phyloP scores from a whole-genome alignment of 805 yeast genomes.

The Wickerhamiella musiphila region DNA sequence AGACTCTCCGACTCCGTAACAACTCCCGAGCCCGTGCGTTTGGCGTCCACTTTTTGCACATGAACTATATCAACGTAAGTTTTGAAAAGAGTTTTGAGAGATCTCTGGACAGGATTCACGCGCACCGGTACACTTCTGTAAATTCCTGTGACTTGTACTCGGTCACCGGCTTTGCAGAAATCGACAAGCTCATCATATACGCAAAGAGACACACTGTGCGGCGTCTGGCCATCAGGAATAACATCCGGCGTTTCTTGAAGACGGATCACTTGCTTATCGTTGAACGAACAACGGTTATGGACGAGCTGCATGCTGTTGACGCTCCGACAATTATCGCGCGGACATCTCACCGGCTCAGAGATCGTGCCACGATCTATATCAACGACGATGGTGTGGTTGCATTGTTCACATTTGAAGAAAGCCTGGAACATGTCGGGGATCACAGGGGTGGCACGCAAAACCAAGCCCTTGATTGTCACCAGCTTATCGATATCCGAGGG shows the following conservation, averaged over 20 bases:
- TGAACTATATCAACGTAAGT: slow-evolving; percentile 92
- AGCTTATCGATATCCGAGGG: slow-evolving; percentile 90
- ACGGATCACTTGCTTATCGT: slow-evolving; percentile 87
- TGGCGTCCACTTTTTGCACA: slow-evolving; percentile 67
- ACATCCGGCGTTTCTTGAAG: slow-evolving; percentile 91
- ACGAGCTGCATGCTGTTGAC: slow-evolving; percentile 75
- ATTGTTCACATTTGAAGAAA: slow-evolving; percentile 84
- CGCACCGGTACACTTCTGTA: slow-evolving; percentile 87
- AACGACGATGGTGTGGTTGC: slow-evolving; percentile 81
- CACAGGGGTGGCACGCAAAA: slow-evolving; percentile 71
- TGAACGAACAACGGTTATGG: slow-evolving; percentile 84
- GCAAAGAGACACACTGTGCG: slow-evolving; percentile 85
- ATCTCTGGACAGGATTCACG: slow-evolving; percentile 68
- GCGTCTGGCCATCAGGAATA: slow-evolving; percentile 97
- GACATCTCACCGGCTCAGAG: slow-evolving; percentile 84
- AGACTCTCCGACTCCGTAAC: slow-evolving; percentile 32
- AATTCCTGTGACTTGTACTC: slow-evolving; percentile 88
- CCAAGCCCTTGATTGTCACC: slow-evolving; percentile 80
- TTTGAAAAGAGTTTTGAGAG: slow-evolving; percentile 69
- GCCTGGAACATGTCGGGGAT: slow-evolving; percentile 98
- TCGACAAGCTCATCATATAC: slow-evolving; percentile 94
- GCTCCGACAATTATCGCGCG: slow-evolving; percentile 71
- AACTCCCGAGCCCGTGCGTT: slow-evolving; percentile 58
- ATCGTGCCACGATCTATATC: slow-evolving; percentile 91
- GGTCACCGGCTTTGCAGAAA: slow-evolving; percentile 88